Evolutionary conservation across 1,284 basidiomycete species (phyloP), one percentile per base, ranked within the genome.

Genomic region (Takashimella tepidaria): DNA sequence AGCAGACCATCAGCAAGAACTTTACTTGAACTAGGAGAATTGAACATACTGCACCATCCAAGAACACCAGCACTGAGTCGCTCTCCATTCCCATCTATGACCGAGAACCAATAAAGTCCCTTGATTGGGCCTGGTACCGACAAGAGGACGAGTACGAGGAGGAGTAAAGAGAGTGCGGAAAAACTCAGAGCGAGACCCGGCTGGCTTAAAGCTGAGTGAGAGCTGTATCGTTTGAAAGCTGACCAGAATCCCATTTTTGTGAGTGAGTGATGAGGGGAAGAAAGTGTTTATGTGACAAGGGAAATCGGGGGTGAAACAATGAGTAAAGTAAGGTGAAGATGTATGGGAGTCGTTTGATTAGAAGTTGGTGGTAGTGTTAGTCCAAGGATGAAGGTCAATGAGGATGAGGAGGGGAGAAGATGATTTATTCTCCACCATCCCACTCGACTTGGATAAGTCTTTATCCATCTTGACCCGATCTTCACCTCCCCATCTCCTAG

Each of bases 121-220:
- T 71, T 70, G 53, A 71, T 69, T 5, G 72, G 72, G 8, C 72
- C 72, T 1, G 72, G 72, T 1, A 74, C 72, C 12, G 66, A 67
- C 4, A 74, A 55, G 4, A 74, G 56, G 3, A 74, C 68, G 0
- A 74, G 52, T 5, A 74, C 64, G 1, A 72, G 57, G 1, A 74
- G 59, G 6, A 74, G 60, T 3, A 74, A 55, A 3, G 68, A 60
- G 4, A 74, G 51, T 1, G 59, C 60, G 1, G 67, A 67, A 5
- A 72, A 54, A n/a, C 52, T 61, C 4, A 72, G 56, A 3, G 70
- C 61, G 45, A 74, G 43, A 49, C 59, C 60, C 3, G 70, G 68
- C 46, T 67, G 61, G 23, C 61, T 49, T 5, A 70, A 27, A 22
- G 59, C 19, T 0, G 61, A 51, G 49, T 64, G 58, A 46, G 62